Conservation (phyloP, 768 basidiomycete genomes). For the Albatrellus ellisii region DNA sequence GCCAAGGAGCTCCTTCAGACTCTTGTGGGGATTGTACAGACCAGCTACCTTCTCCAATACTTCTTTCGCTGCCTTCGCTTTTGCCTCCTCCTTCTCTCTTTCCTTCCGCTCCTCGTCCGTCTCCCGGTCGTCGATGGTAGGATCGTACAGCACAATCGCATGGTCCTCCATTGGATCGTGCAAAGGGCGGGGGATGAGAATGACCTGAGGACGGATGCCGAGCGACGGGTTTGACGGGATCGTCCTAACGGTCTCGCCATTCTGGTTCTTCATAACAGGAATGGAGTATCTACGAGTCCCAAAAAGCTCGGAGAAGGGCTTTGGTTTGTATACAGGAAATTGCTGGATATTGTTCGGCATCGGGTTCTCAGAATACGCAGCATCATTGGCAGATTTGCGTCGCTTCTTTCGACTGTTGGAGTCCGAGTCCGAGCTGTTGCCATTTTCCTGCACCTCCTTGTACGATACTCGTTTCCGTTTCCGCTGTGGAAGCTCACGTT, state of each 20-base stretch:
- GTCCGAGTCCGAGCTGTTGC: constrained; percentile 45
- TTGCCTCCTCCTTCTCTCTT: constrained; percentile 61
- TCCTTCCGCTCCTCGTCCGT: constrained; percentile 76
- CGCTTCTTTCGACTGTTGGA: constrained; percentile 39
- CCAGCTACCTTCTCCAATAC: constrained; percentile 59
- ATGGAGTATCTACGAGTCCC: constrained; percentile 58
- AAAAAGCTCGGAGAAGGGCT: constrained; percentile 49
- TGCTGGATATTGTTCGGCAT: constrained; percentile 40
- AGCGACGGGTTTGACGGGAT: constrained; percentile 59
- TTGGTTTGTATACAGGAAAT: constrained; percentile 73
- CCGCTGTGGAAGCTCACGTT: constrained; percentile 50
- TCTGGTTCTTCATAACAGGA: constrained; percentile 64
- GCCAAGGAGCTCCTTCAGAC: constrained; percentile 64
- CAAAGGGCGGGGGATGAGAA: constrained; percentile 80
- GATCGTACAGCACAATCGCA: constrained; percentile 94
- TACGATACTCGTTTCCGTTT: constrained; percentile 87
- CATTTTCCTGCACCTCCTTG: constrained; percentile 45
- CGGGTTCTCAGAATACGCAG: constrained; percentile 50
- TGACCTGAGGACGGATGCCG: constrained; percentile 72
- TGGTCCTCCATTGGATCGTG: constrained; percentile 97
- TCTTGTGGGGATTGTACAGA: constrained; percentile 87
- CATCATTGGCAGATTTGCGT: constrained; percentile 44
- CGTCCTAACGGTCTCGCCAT: constrained; percentile 46
- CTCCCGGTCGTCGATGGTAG: constrained; percentile 86
- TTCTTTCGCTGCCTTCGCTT: constrained; percentile 46